A percentile compares a stretch with the other conserved stretches of the same genome.
Evolutionary conservation across 768 basidiomycete species (phyloP).

Genomic region (Auricularia cornea): DNA sequence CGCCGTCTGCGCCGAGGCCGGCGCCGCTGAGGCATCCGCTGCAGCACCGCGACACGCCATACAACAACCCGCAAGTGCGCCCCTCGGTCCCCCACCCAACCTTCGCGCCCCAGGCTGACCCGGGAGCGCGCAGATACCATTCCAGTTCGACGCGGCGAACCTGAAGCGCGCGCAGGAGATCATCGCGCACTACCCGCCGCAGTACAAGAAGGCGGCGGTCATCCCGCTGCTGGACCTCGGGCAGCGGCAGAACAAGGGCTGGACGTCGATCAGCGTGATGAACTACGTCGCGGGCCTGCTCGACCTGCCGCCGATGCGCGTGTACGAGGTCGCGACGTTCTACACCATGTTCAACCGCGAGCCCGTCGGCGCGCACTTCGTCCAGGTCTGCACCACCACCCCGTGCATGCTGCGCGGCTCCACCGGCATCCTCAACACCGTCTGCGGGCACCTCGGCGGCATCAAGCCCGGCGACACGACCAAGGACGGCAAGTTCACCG

Average conservation of each 20-base stretch:
- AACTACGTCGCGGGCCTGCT: constrained; percentile 92
- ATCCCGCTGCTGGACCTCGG: constrained; percentile 95
- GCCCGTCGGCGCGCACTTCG: constrained; percentile 88
- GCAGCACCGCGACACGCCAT: constrained; percentile 89
- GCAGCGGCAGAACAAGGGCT: constrained; percentile 96
- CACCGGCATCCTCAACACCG: constrained; percentile 80
- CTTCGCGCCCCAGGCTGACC: background rate
- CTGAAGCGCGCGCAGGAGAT: constrained; percentile 79
- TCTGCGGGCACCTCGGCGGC: constrained; percentile 72
- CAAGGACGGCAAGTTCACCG: constrained; percentile 90
- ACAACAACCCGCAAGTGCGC: constrained; percentile 85
- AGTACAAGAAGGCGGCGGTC: constrained; percentile 98
- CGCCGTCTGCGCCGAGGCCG: background rate
- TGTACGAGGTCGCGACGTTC: constrained; percentile 98
- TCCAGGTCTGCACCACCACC: constrained; percentile 98
- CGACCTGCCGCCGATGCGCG: constrained; percentile 95
- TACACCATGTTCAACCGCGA: constrained; percentile 99
- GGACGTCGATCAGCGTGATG: constrained; percentile 98
- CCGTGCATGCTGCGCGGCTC: constrained; percentile 95
- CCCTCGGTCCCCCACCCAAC: constrained; percentile 1
- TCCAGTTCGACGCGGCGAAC: constrained; percentile 77
- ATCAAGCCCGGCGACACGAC: constrained; percentile 90
- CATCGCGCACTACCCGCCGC: constrained; percentile 88
- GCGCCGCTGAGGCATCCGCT: constrained; percentile 11
- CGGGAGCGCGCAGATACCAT: constrained; percentile 58